These are phyloP conservation scores for Sphagnurus paluster DNA, from an alignment of 1,284 basidiomycete species.

Conservation along the genomic window DNA sequence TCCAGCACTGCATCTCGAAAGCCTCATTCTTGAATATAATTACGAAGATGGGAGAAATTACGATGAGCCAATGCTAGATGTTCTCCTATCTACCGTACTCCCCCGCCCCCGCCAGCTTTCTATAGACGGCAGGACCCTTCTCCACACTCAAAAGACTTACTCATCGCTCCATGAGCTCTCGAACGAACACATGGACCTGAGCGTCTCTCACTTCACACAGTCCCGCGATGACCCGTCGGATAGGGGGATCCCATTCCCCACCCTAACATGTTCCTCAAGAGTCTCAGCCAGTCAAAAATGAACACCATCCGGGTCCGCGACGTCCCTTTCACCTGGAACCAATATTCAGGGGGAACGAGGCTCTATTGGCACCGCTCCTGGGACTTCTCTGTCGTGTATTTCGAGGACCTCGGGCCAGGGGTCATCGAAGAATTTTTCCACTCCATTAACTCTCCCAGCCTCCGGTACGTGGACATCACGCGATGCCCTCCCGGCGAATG, in stretches of 20 bases:
- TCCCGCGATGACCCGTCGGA: not conserved
- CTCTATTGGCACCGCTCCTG: no score
- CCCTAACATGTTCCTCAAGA: not conserved
- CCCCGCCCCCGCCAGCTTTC: not conserved
- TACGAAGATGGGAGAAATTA: not conserved
- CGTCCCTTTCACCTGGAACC: not conserved
- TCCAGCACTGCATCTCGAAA: not conserved
- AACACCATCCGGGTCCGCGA: not conserved
- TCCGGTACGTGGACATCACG: no score
- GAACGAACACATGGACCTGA: not conserved
- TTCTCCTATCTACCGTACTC: not conserved
- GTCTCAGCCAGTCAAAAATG: not conserved
- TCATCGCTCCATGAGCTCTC: not conserved
- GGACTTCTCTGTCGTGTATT: not conserved
- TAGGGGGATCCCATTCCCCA: no score
- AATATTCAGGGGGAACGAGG: not conserved
- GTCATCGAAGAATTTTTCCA: no score
- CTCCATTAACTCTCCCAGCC: no score
- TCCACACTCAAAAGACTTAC: not conserved
- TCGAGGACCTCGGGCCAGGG: not conserved
- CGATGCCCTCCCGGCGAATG: no score
- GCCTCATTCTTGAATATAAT: not conserved
- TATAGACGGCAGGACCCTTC: not conserved
- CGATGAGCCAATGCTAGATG: not conserved
- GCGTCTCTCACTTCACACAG: not conserved